These are phyloP conservation scores for Rhodotorula sp. DNA, from an alignment of 1,284 basidiomycete species.

Conservation along the genomic window DNA sequence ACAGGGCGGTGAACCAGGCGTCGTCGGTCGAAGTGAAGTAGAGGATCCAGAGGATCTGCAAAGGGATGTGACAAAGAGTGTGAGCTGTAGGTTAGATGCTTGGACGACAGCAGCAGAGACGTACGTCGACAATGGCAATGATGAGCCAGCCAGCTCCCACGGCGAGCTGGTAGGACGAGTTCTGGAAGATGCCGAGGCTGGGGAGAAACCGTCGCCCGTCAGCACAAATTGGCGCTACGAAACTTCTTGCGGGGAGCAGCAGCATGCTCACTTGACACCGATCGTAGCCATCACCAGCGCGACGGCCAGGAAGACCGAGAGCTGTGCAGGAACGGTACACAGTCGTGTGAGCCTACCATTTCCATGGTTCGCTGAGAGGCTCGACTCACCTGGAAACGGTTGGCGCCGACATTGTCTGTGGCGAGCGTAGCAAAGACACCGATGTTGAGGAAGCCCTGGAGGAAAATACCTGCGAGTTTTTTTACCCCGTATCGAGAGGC, in stretches of 20 bases:
- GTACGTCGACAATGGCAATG: slow-evolving; percentile 69
- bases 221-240: neutral
- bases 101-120: slow-evolving; percentile 24
- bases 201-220: slow-evolving; percentile 59
- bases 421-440: slow-evolving; percentile 78
- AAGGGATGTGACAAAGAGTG: neutral
- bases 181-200: slow-evolving; percentile 57
- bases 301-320: slow-evolving; percentile 80
- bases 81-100: neutral
- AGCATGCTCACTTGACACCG: slow-evolving; percentile 60
- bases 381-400: slow-evolving; percentile 59
- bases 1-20: slow-evolving; percentile 72
- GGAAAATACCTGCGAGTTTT: slow-evolving; percentile 47
- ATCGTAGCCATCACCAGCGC: slow-evolving; percentile 81
- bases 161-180: slow-evolving; percentile 52
- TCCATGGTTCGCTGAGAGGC: neutral
- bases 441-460: slow-evolving; percentile 75
- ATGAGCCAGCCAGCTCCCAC: slow-evolving; percentile 93
- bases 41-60: slow-evolving; percentile 85
- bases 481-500: neutral
- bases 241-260: neutral
- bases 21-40: slow-evolving; percentile 96
- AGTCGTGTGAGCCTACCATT: neutral
- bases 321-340: slow-evolving; percentile 60
- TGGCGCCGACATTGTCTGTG: slow-evolving; percentile 75